Evolutionary conservation across 768 basidiomycete species (phyloP).

Genomic region (Hemileccinum impolitum): DNA sequence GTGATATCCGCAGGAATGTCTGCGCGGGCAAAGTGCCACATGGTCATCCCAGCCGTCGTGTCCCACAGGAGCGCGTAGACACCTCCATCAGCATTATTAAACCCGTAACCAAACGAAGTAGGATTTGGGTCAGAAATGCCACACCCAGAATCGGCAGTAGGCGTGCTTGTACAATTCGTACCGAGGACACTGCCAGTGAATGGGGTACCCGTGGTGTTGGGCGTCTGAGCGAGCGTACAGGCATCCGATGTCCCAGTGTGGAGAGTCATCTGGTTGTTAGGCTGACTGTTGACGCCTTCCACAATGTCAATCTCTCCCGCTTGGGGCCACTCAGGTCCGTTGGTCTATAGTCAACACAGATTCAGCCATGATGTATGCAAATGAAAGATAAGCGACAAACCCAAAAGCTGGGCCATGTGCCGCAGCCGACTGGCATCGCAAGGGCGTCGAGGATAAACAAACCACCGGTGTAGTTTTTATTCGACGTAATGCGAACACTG

Average conservation of each 20-base stretch:
- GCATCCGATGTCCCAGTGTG: conserved; percentile 51
- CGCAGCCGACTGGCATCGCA: conserved; percentile 70
- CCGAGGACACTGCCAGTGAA: conserved; percentile 24
- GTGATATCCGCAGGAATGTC: conserved; percentile 52
- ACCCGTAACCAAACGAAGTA: conserved; percentile 40
- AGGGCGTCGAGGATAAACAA: conserved; percentile 73
- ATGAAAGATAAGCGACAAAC: conserved; percentile 16
- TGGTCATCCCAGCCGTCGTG: conserved; percentile 41
- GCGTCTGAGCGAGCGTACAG: conserved; percentile 18
- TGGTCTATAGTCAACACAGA: conserved; percentile 26
- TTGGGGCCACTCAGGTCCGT: conserved; percentile 51
- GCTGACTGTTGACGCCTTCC: conserved; percentile 64
- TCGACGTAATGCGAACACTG: conserved; percentile 66
- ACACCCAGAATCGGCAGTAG: conserved; percentile 46
- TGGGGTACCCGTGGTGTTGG: conserved; percentile 7
- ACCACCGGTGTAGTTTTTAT: conserved; percentile 60
- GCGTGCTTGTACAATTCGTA: conserved; percentile 40
- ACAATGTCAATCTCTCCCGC: conserved; percentile 70
- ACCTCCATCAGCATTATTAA: conserved; percentile 41
- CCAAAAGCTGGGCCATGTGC: conserved; percentile 61
- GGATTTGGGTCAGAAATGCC: conserved; percentile 41
- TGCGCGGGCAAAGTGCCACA: conserved; percentile 55
- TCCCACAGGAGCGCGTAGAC: conserved; percentile 60
- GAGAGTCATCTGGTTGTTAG: conserved; percentile 60
- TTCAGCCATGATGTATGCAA: background rate